phyloP scores from a whole-genome alignment of 2,329 filamentous ascomycete species.

The Zasmidium citrigriseum region DNA sequence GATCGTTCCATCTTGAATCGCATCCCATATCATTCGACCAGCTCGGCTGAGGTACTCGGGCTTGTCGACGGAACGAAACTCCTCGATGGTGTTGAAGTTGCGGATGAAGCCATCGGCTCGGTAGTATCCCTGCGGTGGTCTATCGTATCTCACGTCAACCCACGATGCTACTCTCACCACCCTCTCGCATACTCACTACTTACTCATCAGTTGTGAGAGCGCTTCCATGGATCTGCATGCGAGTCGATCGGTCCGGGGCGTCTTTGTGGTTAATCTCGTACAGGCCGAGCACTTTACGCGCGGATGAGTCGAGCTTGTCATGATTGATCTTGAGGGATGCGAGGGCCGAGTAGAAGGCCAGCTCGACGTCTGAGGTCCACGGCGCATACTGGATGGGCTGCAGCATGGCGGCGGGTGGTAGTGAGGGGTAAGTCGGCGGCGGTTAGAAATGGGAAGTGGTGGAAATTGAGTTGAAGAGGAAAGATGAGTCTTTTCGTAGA shows the following conservation, averaged over 20 bases:
- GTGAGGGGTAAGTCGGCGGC: not conserved
- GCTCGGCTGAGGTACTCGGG: constrained; percentile 73
- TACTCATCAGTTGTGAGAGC: constrained; percentile 83
- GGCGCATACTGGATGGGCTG: constrained; percentile 72
- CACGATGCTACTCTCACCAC: not conserved
- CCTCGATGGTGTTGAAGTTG: constrained; percentile 94
- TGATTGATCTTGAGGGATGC: constrained; percentile 92
- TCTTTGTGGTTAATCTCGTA: constrained; percentile 80
- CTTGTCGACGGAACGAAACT: constrained; percentile 85
- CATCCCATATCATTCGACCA: constrained; percentile 92
- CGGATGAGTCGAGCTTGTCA: constrained; percentile 94
- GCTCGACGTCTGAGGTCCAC: constrained; percentile 90
- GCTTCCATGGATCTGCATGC: constrained; percentile 86
- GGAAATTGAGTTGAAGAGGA: not conserved
- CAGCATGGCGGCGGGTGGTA: constrained; percentile 15
- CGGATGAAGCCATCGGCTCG: constrained; percentile 91
- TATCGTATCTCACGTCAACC: constrained; percentile 35
- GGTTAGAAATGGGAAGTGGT: constrained; percentile 1
- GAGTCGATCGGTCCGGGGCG: constrained; percentile 73
- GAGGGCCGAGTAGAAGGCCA: constrained; percentile 92
- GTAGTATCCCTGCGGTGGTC: constrained; percentile 69
- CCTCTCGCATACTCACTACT: constrained; percentile 39
- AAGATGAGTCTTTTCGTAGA: not conserved
- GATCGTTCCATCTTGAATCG: constrained; percentile 93
- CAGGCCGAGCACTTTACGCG: constrained; percentile 79